phyloP scores from a whole-genome alignment of 208 protist species.

The Kentomonas sorsogonicus region DNA sequence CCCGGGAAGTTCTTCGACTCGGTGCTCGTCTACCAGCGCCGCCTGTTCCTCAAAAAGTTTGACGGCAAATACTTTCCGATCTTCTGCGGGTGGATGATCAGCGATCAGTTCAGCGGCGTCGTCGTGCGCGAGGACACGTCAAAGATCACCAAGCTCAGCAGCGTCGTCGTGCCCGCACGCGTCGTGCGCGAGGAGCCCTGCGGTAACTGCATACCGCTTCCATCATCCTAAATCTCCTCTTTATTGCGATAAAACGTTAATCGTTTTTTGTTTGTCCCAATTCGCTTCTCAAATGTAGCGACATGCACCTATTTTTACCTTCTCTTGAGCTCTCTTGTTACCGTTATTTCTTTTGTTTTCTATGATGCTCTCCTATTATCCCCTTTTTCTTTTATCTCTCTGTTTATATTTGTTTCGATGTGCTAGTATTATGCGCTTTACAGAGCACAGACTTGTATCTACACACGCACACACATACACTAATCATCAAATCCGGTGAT shows the following conservation, averaged over 20 bases:
- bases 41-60: conserved; percentile 66
- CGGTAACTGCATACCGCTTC: background rate
- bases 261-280: background rate
- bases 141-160: conserved; percentile 68
- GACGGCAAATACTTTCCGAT: conserved; percentile 72
- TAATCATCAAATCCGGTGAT: too few species aligned
- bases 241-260: background rate
- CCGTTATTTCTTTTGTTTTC: background rate
- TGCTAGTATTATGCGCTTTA: too few species aligned
- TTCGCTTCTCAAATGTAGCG: background rate
- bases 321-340: too few species aligned
- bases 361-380: background rate
- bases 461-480: too few species aligned
- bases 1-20: conserved; percentile 61
- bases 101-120: conserved; percentile 60
- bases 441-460: too few species aligned
- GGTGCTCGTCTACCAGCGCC: conserved; percentile 56
- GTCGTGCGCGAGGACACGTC: conserved; percentile 75
- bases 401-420: background rate
- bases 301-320: background rate
- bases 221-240: conserved; percentile 1
- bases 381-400: background rate
- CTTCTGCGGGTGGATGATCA: conserved; percentile 75
- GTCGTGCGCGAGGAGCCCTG: conserved; percentile 41
- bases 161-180: conserved; percentile 52